Conservation (phyloP, 1,284 basidiomycete species). For the Trichosporon inkin region DNA sequence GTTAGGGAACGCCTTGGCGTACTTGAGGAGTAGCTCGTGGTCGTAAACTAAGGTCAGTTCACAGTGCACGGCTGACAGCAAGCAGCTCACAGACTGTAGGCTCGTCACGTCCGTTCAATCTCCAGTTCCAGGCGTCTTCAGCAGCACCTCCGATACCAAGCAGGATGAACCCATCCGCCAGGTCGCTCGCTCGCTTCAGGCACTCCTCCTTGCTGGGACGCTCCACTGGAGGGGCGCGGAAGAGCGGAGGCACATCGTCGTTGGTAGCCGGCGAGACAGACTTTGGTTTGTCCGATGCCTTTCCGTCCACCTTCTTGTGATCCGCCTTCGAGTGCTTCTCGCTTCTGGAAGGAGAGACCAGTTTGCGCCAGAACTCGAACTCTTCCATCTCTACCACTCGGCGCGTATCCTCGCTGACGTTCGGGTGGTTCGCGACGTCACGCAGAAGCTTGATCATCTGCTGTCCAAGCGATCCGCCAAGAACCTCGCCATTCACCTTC, state of each 20-base stretch:
- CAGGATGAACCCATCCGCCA: slow-evolving; percentile 48
- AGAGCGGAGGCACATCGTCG: slow-evolving; percentile 23
- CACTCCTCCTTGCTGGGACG: slow-evolving; percentile 49
- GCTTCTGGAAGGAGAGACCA: slow-evolving; percentile 28
- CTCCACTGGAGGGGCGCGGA: slow-evolving; percentile 49
- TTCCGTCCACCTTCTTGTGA: slow-evolving; percentile 8
- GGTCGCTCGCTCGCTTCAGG: slow-evolving; percentile 43
- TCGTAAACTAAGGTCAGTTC: slow-evolving; percentile 59
- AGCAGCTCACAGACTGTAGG: slow-evolving; percentile 61
- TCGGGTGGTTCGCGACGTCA: slow-evolving; percentile 40
- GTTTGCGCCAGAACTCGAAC: slow-evolving; percentile 42
- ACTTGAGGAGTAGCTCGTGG: slow-evolving; percentile 60
- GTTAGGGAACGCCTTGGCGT: slow-evolving; percentile 65
- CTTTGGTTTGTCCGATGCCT: slow-evolving; percentile 1
- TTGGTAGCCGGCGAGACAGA: not conserved
- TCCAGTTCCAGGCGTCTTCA: slow-evolving; percentile 52
- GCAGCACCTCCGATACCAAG: slow-evolving; percentile 38
- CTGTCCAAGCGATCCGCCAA: slow-evolving; percentile 45
- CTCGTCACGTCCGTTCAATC: slow-evolving; percentile 70
- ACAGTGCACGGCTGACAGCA: too few relatives aligned
- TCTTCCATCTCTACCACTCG: slow-evolving; percentile 44
- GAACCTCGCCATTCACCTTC: slow-evolving; percentile 52
- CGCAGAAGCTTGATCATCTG: slow-evolving; percentile 34
- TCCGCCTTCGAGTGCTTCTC: slow-evolving; percentile 9
- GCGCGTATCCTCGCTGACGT: slow-evolving; percentile 33